These are phyloP conservation scores for Lentinula sp. DNA, from an alignment of 768 basidiomycete genomes.

Conservation along the genomic window DNA sequence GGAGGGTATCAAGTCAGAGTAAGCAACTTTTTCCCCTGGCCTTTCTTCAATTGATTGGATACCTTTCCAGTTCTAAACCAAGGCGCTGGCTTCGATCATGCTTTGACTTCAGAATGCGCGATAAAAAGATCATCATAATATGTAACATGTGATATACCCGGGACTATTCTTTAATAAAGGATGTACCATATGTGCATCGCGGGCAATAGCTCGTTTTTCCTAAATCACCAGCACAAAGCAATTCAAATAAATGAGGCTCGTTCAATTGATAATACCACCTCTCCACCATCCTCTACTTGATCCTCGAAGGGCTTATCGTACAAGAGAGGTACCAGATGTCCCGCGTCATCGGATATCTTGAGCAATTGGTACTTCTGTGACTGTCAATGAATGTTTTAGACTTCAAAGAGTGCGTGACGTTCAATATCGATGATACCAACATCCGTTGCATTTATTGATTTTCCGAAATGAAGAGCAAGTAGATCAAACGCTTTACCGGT, in stretches of 20 bases:
- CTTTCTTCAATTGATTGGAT: not conserved
- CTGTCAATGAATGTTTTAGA: not conserved
- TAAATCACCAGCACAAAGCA: too few relatives aligned
- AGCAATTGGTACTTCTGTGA: not conserved
- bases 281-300: slow-evolving; percentile 1
- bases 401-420: not conserved
- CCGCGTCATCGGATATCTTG: slow-evolving; percentile 11
- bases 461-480: slow-evolving; percentile 29
- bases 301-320: not conserved
- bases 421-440: not conserved
- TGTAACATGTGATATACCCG: too few relatives aligned
- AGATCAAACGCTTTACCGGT: slow-evolving; percentile 63
- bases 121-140: too few relatives aligned
- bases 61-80: not conserved
- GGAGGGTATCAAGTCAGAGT: slow-evolving; percentile 94
- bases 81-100: not conserved
- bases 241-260: too few relatives aligned
- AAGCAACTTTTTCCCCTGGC: slow-evolving; percentile 27
- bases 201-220: too few relatives aligned
- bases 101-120: not conserved
- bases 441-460: not conserved
- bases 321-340: not conserved
- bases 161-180: too few relatives aligned
- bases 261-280: not conserved
- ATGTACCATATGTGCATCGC: too few relatives aligned